Conservation (phyloP, 805 yeast genomes). For the Wickerhamomyces xylosicus region DNA sequence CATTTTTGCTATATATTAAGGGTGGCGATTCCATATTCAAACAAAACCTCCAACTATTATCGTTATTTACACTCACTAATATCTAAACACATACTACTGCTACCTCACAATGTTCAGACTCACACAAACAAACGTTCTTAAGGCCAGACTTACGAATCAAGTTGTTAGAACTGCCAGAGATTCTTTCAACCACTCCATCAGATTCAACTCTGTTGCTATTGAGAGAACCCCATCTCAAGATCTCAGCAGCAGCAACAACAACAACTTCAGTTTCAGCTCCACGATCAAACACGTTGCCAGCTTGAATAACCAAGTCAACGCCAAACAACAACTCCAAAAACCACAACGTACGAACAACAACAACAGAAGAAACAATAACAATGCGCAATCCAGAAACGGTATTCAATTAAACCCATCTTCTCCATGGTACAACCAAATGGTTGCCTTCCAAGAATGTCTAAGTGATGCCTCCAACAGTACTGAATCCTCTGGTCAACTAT, state of each 20-base stretch:
- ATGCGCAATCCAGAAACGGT: slow-evolving; percentile 14
- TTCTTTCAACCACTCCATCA: slow-evolving; percentile 26
- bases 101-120: slow-evolving; percentile 16
- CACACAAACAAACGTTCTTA: slow-evolving; percentile 16
- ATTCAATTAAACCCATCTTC: slow-evolving; percentile 17
- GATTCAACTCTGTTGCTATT: slow-evolving; percentile 26
- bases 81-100: too few species aligned
- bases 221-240: slow-evolving; percentile 20
- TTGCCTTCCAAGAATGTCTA: slow-evolving; percentile 43
- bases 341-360: neutral
- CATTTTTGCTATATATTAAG: too few species aligned
- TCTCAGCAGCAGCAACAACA: slow-evolving; percentile 14
- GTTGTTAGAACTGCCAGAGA: slow-evolving; percentile 28
- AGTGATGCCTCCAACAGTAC: slow-evolving; percentile 22
- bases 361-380: slow-evolving; percentile 10
- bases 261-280: slow-evolving; percentile 14
- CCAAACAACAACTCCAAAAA: slow-evolving; percentile 3
- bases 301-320: slow-evolving; percentile 9
- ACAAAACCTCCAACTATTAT: too few species aligned
- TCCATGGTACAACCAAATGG: slow-evolving; percentile 39
- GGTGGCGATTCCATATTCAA: too few species aligned
- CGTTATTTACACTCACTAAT: neutral
- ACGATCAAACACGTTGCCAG: slow-evolving; percentile 22
- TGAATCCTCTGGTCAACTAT: slow-evolving; percentile 30
- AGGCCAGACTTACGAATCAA: slow-evolving; percentile 29